Conservation (phyloP, 352 stramenopile genomes). For the Phytophthora agathidicida region DNA sequence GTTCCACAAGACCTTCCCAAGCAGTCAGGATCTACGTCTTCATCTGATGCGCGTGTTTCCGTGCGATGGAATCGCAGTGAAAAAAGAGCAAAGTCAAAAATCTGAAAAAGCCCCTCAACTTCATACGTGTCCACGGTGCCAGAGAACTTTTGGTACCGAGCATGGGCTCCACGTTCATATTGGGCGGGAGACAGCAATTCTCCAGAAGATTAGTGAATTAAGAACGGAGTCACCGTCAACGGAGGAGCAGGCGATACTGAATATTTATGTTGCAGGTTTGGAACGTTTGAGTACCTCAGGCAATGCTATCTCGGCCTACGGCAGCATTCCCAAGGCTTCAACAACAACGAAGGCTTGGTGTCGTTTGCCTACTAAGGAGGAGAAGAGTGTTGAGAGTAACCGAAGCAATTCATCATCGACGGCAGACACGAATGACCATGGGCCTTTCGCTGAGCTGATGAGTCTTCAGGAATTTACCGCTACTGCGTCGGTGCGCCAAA, state of each 20-base stretch:
- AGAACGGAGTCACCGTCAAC: too few relatives aligned
- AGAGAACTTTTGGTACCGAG: not conserved
- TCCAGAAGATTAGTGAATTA: too few relatives aligned
- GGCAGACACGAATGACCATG: not conserved
- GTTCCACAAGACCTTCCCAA: conserved; percentile 18
- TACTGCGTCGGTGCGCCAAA: not conserved
- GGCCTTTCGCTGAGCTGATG: not conserved
- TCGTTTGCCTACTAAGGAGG: not conserved
- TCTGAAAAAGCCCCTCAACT: not conserved
- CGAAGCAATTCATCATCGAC: not conserved
- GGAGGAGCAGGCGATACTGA: too few relatives aligned
- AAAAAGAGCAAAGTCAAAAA: not conserved
- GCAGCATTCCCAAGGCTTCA: not conserved
- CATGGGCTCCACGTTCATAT: conserved; percentile 9
- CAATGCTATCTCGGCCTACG: too few relatives aligned
- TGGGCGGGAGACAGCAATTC: too few relatives aligned
- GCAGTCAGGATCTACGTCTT: conserved; percentile 1
- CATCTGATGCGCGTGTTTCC: conserved; percentile 13
- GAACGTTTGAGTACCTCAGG: not conserved
- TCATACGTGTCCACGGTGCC: conserved; percentile 3
- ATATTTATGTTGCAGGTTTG: too few relatives aligned
- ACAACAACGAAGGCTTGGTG: not conserved
- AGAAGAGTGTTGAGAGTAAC: not conserved
- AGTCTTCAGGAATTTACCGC: not conserved
- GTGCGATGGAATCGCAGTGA: conserved; percentile 2